Evolutionary conservation across 208 protist genomes (phyloP).

Genomic region (Trypanosoma avium): DNA sequence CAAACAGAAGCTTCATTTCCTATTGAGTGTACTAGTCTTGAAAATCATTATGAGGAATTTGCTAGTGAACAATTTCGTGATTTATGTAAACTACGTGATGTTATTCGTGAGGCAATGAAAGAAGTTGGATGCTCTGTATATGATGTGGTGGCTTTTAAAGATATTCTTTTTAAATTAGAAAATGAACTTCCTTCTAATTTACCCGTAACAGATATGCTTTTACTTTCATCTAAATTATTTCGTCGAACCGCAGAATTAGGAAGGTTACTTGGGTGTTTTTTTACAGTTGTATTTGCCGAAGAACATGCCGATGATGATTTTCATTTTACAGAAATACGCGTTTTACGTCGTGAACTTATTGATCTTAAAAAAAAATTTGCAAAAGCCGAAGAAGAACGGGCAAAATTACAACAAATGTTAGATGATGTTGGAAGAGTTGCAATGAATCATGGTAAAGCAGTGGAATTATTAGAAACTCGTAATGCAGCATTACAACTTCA

Average conservation of each 20-base stretch:
- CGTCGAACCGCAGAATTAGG: constrained; percentile 75
- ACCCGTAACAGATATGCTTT: constrained; percentile 83
- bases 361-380: constrained; percentile 58
- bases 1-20: constrained; percentile 87
- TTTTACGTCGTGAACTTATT: constrained; percentile 71
- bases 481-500: constrained; percentile 82
- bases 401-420: constrained; percentile 65
- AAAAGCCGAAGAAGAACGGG: constrained; percentile 66
- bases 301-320: constrained; percentile 87
- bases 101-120: constrained; percentile 66
- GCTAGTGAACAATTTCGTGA: constrained; percentile 79
- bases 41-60: constrained; percentile 50
- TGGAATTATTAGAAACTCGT: constrained; percentile 85
- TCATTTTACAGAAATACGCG: constrained; percentile 83
- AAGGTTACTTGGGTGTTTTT: constrained; percentile 83
- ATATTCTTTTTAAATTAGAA: constrained; percentile 84
- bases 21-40: constrained; percentile 44
- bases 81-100: constrained; percentile 58
- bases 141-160: constrained; percentile 88
- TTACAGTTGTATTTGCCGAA: constrained; percentile 85
- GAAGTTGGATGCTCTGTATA: constrained; percentile 81
- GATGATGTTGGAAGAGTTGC: constrained; percentile 77
- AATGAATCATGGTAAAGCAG: constrained; percentile 73
- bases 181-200: constrained; percentile 63
- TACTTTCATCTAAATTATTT: constrained; percentile 89